Base-by-base conservation (phyloP, 2,329 filamentous ascomycete genomes). In the Atkinsonella hypoxylon region DNA sequence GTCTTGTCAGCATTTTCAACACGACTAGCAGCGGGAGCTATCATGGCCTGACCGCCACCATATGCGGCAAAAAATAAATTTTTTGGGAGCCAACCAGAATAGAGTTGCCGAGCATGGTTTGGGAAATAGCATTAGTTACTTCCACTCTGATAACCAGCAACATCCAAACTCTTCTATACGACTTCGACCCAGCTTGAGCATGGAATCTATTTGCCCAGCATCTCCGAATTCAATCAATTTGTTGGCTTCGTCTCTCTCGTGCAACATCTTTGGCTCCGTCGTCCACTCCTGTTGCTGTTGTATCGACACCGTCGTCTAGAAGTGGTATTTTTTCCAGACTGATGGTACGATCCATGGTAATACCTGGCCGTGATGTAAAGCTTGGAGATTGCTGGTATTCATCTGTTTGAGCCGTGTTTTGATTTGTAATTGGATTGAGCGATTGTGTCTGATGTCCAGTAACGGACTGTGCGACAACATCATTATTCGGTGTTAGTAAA, bases 261-360 rank as follows among this genome's bases (percentile, higher is more conserved):
- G 72, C 67, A 6, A 70, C 64, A 55, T 75, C 71, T 52, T 65
- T 72, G n/a, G 68, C 67, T 1, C 68, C 65, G 1, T 62, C 64
- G 49, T 78, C 75, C 36, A 73, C 57, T 2, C 72, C 70, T 1
- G 70, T 74, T 6, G 68, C 62, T 13, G 56, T 60, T 2, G 60
- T 59, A 7, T 56, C 58, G 11, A 58, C 58, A 41, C 61, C 60
- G 49, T 78, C 73, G 15, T 77, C 75, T 15, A 84, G 64, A 31
- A 82, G 62, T 2, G 80, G 79, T 45, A 83, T 82, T 17, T 71
- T 68, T 53, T 82, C 79, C 2, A 83, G 61, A 45, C 61, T 65
- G 9, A 59, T 57, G 12, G 54, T 57, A 30, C 59, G 59, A 26
- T 54, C 53, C n/a, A 54, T 56, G 7, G 49, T 55, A 9, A 56